Percentiles rank a stretch among this genome's conserved stretches.
Conservation (phyloP, 768 basidiomycete genomes). For the Tylopilus plumbeoviolaceoides region DNA sequence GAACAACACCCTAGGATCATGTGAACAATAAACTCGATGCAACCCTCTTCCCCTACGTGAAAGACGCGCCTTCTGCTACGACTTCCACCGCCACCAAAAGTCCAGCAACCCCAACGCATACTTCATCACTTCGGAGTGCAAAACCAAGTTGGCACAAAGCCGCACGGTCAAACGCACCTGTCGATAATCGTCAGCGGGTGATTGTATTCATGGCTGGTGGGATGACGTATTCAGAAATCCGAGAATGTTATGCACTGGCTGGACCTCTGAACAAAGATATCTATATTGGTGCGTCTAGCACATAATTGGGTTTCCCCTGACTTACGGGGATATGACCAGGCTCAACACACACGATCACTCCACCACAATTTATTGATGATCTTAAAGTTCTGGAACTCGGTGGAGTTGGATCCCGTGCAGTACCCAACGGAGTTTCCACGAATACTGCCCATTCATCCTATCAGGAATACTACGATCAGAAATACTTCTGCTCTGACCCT, state of each 20-base stretch:
- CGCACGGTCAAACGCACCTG: slow-evolving; percentile 47
- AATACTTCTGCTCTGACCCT: slow-evolving; percentile 50
- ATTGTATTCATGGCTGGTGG: slow-evolving; percentile 93
- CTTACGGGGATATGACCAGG: slow-evolving; percentile 44
- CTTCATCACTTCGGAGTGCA: slow-evolving; percentile 80
- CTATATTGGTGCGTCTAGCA: slow-evolving; percentile 66
- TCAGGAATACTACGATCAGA: slow-evolving; percentile 79
- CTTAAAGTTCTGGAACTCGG: slow-evolving; percentile 81
- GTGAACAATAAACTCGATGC: slow-evolving; percentile 71
- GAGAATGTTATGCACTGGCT: slow-evolving; percentile 81
- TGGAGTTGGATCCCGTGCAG: slow-evolving; percentile 74
- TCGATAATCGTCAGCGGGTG: slow-evolving; percentile 66
- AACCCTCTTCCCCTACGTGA: slow-evolving; percentile 85
- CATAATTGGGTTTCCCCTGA: slow-evolving; percentile 41
- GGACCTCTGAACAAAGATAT: slow-evolving; percentile 78
- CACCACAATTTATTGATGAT: slow-evolving; percentile 81
- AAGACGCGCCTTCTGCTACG: slow-evolving; percentile 62
- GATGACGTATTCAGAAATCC: slow-evolving; percentile 93
- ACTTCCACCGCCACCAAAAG: slow-evolving; percentile 45
- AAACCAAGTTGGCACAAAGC: slow-evolving; percentile 89
- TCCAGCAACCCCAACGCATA: slow-evolving; percentile 45
- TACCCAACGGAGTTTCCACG: slow-evolving; percentile 66
- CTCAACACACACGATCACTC: slow-evolving; percentile 84
- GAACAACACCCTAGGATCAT: slow-evolving; percentile 60
- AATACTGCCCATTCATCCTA: slow-evolving; percentile 45